Evolutionary conservation across 495 filamentous ascomycete species (phyloP).

Genomic region (Aeminium ludgeri): DNA sequence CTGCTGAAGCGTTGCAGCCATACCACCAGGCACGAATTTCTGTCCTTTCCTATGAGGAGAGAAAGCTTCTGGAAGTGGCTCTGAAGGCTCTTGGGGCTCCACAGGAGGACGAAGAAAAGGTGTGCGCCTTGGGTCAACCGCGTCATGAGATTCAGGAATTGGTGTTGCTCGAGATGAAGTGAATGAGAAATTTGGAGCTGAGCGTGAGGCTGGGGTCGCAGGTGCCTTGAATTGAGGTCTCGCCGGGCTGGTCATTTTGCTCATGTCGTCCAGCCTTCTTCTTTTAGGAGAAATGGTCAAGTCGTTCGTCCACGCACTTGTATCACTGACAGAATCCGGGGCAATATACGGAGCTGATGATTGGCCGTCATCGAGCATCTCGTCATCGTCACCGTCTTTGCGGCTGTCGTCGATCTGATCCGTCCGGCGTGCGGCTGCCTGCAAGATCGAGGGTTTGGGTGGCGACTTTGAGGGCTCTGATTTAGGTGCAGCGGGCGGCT

Average conservation of each 20-base stretch:
- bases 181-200: not conserved
- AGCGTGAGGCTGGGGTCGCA: not conserved
- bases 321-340: not conserved
- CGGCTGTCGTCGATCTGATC: constrained; percentile 4
- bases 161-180: not conserved
- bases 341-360: not conserved
- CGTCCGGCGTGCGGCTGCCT: not conserved
- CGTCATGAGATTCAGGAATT: not conserved
- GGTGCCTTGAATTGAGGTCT: not conserved
- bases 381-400: constrained; percentile 3
- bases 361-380: constrained; percentile 10
- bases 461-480: constrained; percentile 3
- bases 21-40: constrained; percentile 24
- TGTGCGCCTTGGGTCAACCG: not conserved
- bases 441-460: constrained; percentile 3
- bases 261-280: constrained; percentile 1
- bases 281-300: constrained; percentile 9
- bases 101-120: constrained; percentile 8
- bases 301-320: not conserved
- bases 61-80: constrained; percentile 23
- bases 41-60: constrained; percentile 26
- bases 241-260: not conserved
- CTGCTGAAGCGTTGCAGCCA: constrained; percentile 21
- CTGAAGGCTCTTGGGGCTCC: not conserved
- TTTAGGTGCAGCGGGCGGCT: not conserved